These are phyloP conservation scores for Pochonia chlamydosporia DNA, from an alignment of 2,329 filamentous ascomycete species.

Conservation along the genomic window DNA sequence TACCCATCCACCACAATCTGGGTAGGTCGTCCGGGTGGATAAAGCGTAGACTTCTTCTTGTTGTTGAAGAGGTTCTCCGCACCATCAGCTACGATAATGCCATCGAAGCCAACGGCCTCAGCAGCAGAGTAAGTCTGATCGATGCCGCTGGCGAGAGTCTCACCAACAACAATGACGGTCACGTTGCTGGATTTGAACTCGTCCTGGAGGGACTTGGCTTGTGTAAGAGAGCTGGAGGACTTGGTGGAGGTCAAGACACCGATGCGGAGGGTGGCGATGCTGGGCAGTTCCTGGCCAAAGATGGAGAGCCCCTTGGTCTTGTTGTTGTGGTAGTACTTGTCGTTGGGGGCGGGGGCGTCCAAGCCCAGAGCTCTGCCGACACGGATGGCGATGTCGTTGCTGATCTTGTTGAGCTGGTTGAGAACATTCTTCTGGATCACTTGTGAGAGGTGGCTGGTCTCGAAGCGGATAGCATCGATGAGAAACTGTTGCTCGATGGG, in stretches of 20 bases:
- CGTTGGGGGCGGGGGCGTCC: conserved; percentile 51
- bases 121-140: conserved; percentile 60
- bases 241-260: conserved; percentile 51
- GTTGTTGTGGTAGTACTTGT: conserved; percentile 64
- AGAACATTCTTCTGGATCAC: conserved; percentile 61
- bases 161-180: conserved; percentile 53
- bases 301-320: conserved; percentile 55
- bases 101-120: conserved; percentile 58
- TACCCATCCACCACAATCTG: conserved; percentile 60
- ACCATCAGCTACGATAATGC: conserved; percentile 53
- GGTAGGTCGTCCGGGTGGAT: conserved; percentile 55
- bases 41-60: conserved; percentile 45
- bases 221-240: conserved; percentile 35
- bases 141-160: conserved; percentile 47
- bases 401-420: conserved; percentile 61
- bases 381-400: conserved; percentile 59
- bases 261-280: conserved; percentile 57
- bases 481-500: conserved; percentile 64
- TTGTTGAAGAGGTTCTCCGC: conserved; percentile 45
- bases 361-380: conserved; percentile 59
- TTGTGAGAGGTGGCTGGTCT: conserved; percentile 55
- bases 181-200: conserved; percentile 46
- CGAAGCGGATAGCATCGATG: conserved; percentile 68
- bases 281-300: conserved; percentile 51
- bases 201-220: conserved; percentile 44